Conservation (phyloP, 257 asterid genomes). For the Voacanga thouarsii region DNA sequence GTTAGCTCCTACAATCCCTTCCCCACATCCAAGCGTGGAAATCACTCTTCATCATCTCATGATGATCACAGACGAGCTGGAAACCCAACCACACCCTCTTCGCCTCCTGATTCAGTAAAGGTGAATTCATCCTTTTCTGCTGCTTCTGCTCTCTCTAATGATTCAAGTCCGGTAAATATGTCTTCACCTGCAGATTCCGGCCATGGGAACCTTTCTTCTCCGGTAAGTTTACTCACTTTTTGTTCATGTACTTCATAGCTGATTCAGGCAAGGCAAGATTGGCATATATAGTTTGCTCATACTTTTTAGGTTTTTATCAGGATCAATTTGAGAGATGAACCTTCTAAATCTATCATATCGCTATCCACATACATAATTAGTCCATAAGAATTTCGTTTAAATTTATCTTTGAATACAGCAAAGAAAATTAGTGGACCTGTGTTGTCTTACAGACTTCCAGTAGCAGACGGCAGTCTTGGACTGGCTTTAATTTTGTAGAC, state of each 20-base stretch:
- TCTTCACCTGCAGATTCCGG: not conserved
- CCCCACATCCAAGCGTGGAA: not conserved
- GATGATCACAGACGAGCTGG: not conserved
- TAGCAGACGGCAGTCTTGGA: too few species aligned
- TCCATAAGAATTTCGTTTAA: too few species aligned
- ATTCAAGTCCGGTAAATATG: not conserved
- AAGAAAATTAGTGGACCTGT: too few species aligned
- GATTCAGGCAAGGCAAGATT: too few species aligned
- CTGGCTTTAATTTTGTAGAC: too few species aligned
- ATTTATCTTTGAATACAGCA: too few species aligned
- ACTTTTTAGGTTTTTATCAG: not conserved
- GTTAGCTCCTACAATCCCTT: not conserved
- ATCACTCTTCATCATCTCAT: not conserved
- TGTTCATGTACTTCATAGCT: not conserved
- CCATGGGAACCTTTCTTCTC: not conserved
- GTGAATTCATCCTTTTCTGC: not conserved
- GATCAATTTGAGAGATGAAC: not conserved
- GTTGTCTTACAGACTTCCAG: too few species aligned
- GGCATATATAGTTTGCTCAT: not conserved
- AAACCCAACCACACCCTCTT: not conserved
- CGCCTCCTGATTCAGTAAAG: not conserved
- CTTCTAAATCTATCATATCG: not conserved
- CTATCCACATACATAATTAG: too few species aligned
- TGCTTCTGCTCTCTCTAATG: not conserved
- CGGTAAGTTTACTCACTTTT: not conserved